Evolutionary conservation across 176 grass and related monocot genomes (phyloP).

Genomic region (Typha latifolia): DNA sequence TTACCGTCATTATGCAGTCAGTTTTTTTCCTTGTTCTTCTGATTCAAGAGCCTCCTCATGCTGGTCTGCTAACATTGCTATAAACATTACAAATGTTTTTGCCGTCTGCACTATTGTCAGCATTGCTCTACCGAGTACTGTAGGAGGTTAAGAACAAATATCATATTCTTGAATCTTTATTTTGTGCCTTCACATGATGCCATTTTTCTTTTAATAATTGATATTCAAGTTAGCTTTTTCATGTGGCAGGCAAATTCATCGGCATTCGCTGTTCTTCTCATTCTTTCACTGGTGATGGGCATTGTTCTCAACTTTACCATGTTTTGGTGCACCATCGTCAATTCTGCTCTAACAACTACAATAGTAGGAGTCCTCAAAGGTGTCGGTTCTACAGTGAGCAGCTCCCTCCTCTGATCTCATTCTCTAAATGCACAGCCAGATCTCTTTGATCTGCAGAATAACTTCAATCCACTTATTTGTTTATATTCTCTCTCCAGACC

Average conservation of each 20-base stretch:
- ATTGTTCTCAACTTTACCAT: slow-evolving; percentile 88
- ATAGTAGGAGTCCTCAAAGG: slow-evolving; percentile 98
- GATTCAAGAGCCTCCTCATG: too few relatives aligned
- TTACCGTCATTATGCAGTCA: too few relatives aligned
- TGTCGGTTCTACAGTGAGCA: slow-evolving; percentile 72
- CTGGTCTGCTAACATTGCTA: too few relatives aligned
- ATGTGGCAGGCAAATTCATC: slow-evolving; percentile 42
- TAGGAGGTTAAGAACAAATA: too few relatives aligned
- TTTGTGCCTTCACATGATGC: not conserved
- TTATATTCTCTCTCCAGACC: slow-evolving; percentile 34
- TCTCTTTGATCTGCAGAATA: not conserved
- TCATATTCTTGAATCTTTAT: not conserved
- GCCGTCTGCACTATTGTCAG: too few relatives aligned
- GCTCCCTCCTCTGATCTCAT: not conserved
- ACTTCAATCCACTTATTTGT: not conserved
- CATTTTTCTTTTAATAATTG: not conserved
- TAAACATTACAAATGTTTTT: too few relatives aligned
- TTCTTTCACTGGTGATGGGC: slow-evolving; percentile 75
- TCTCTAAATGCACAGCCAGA: not conserved
- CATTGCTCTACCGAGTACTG: too few relatives aligned
- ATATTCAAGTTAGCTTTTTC: not conserved
- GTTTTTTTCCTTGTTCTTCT: too few relatives aligned
- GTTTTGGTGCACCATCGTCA: slow-evolving; percentile 96
- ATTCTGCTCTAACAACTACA: slow-evolving; percentile 92
- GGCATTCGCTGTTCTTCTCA: slow-evolving; percentile 52